These are phyloP conservation scores for Verticillium alfalfae DNA, from an alignment of 2,329 filamentous ascomycete species.

Conservation along the genomic window DNA sequence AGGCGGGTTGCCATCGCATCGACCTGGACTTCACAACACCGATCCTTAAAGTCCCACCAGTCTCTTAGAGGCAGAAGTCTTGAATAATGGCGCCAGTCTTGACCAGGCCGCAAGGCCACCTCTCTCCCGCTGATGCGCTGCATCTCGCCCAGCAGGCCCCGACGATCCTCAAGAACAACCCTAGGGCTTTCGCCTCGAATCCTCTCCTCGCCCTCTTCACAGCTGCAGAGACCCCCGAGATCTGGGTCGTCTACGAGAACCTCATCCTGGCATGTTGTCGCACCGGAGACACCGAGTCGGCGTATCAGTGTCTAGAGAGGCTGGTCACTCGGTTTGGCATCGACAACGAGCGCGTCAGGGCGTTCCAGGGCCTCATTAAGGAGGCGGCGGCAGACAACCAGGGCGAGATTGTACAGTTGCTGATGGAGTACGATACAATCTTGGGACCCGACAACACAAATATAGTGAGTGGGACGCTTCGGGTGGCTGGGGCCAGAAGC, in stretches of 20 bases:
- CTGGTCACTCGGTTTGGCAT: constrained; percentile 76
- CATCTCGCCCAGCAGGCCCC: constrained; percentile 58
- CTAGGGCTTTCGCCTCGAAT: constrained; percentile 49
- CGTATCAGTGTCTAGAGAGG: constrained; percentile 67
- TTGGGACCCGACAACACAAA: constrained; percentile 71
- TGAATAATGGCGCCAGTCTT: constrained; percentile 47
- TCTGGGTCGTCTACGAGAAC: constrained; percentile 85
- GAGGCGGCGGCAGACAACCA: constrained; percentile 72
- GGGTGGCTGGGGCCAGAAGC: constrained; percentile 6
- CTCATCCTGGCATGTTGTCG: constrained; percentile 78
- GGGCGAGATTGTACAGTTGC: constrained; percentile 59
- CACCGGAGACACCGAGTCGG: constrained; percentile 75
- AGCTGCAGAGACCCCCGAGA: constrained; percentile 65
- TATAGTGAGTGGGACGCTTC: constrained; percentile 52
- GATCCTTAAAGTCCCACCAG: too few relatives aligned
- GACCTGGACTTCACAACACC: too few relatives aligned
- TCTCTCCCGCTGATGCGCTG: constrained; percentile 50
- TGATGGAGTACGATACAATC: constrained; percentile 73
- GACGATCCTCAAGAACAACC: constrained; percentile 45
- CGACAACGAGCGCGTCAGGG: constrained; percentile 81
- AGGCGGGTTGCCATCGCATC: too few relatives aligned
- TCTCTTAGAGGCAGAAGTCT: not conserved
- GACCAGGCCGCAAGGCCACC: constrained; percentile 49
- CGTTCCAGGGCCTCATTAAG: constrained; percentile 73
- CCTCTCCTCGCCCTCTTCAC: constrained; percentile 48